These are phyloP conservation scores for Tetrapisispora pingtungensis DNA, from an alignment of 805 yeast genomes.

Conservation along the genomic window DNA sequence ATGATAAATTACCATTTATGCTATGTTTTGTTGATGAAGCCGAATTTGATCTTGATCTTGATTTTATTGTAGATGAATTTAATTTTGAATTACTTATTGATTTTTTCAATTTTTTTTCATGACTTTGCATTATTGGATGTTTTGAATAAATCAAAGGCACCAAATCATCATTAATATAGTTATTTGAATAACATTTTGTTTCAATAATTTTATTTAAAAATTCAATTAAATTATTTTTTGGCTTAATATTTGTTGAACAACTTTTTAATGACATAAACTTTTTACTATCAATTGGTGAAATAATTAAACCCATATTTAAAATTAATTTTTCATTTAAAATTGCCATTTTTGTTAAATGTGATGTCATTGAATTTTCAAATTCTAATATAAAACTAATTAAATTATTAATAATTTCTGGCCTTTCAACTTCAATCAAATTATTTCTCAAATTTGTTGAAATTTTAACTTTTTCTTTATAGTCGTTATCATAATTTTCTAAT, in stretches of 20 bases:
- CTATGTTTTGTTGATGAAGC: background rate
- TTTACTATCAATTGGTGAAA: slow-evolving; percentile 52
- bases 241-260: slow-evolving; percentile 1
- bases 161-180: slow-evolving; percentile 34
- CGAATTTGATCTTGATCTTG: slow-evolving; percentile 2
- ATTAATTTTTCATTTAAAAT: slow-evolving; percentile 76
- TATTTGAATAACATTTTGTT: slow-evolving; percentile 5
- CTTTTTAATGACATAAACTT: slow-evolving; percentile 1
- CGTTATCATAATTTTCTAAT: slow-evolving; percentile 76
- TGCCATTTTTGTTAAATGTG: slow-evolving; percentile 81
- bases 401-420: slow-evolving; percentile 67
- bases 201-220: slow-evolving; percentile 44
- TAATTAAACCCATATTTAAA: slow-evolving; percentile 73
- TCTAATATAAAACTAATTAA: slow-evolving; percentile 73
- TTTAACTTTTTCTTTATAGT: slow-evolving; percentile 69
- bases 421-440: slow-evolving; percentile 56
- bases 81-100: background rate
- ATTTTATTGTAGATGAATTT: background rate
- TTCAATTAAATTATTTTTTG: slow-evolving; percentile 38
- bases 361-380: slow-evolving; percentile 77
- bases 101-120: background rate
- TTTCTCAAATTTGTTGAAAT: slow-evolving; percentile 63
- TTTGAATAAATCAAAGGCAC: slow-evolving; percentile 61
- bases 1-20: slow-evolving; percentile 14
- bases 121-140: slow-evolving; percentile 48